Evolutionary conservation across 257 asterid genomes (phyloP), one percentile per base, ranked within the genome.

Genomic region (Solanum ossicruentum): DNA sequence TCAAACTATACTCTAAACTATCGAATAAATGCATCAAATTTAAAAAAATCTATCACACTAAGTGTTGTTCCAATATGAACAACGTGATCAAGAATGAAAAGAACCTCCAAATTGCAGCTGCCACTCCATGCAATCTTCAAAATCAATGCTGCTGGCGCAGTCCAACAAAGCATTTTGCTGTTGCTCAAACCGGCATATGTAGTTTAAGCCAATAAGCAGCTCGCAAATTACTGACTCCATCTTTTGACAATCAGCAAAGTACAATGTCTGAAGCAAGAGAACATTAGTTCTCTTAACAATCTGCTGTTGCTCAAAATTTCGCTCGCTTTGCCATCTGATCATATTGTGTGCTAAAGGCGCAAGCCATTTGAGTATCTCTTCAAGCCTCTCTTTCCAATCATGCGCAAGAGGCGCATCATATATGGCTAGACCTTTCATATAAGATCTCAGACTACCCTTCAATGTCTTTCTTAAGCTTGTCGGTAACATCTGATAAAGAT

Each of bases 311-410:
- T 97, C 99, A 28, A 94, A 91, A 66, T 95, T 95, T 7, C 98
- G 89, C 82, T 97, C 99, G 3, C 94, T 94, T 86, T 97, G 99
- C 99, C 99, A 95, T 88, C 93, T 88, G 87, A 95, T 94, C 98
- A 94, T 94, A 92, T 91, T 94, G 86, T 95, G 99, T 7, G 99
- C 98, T 12, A 97, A 80, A 0, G 99, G 99, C 10, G 92, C 92
- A 7, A 97, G 92, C 96, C 98, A 92, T 69, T 75, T 87, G 2
- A 97, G 94, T 86, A 89, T 87, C 79, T 65, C 84, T 8, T 88
- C 93, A 7, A 95, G 95, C 86, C 87, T 92, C 85, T 92, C 95
- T 84, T 87, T 92, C 99, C 99, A 97, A 85, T 91, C 94, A 57
- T 95, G 97, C 12, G 99, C 99, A 23, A 97, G 83, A 65, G 97